A percentile compares a stretch with the other conserved stretches of the same genome.
phyloP scores from a whole-genome alignment of 1,139 yeast species.

The Suzukiozyma palmioleophila region DNA sequence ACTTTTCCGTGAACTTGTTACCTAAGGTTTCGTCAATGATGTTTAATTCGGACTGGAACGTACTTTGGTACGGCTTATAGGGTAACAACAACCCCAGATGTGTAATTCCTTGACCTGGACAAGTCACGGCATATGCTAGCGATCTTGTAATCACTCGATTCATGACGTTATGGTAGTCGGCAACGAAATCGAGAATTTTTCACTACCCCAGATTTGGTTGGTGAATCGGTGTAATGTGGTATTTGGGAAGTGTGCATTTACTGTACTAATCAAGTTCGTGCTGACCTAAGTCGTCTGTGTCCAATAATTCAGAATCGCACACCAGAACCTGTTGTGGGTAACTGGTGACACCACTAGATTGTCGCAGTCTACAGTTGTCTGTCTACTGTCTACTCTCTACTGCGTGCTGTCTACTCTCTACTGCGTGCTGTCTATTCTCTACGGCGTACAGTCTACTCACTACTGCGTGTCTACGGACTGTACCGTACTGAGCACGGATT shows the following conservation, averaged over 20 bases:
- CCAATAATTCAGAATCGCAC: no score
- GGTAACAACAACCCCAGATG: conserved; percentile 25
- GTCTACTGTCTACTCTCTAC: no score
- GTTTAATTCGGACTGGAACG: conserved; percentile 18
- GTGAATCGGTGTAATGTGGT: not conserved
- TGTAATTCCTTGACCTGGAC: conserved; percentile 43
- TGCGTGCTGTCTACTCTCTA: no score
- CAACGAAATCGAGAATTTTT: not conserved
- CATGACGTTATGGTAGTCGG: not conserved
- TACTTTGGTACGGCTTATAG: conserved; percentile 12
- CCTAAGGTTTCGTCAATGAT: conserved; percentile 64
- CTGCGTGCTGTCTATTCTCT: no score
- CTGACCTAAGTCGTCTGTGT: no score
- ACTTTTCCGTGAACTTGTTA: conserved; percentile 35
- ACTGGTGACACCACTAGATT: no score
- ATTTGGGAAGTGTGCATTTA: not conserved
- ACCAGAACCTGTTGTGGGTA: no score
- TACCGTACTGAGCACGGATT: no score
- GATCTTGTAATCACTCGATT: not conserved
- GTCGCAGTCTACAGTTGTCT: no score
- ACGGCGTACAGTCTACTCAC: no score
- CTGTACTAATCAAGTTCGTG: no score
- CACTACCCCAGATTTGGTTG: not conserved
- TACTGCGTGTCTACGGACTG: no score
- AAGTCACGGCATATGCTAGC: conserved; percentile 26